Percentiles rank a stretch among this genome's conserved stretches.
phyloP scores from a whole-genome alignment of 768 basidiomycete genomes.

The Guyanaporus albipodus region DNA sequence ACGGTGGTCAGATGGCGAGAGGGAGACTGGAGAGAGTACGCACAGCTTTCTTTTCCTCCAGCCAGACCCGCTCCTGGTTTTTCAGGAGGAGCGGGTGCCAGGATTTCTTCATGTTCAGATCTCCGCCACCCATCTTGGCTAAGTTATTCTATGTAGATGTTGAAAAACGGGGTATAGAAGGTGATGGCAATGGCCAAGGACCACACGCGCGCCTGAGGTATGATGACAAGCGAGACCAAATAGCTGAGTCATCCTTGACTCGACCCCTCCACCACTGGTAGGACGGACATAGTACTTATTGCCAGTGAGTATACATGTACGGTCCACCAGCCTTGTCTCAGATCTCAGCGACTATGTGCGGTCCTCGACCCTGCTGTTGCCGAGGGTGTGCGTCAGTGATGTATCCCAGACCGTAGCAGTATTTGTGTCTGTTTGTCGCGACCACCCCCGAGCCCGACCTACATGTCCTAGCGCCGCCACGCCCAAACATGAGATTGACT shows the following conservation, averaged over 20 bases:
- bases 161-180: constrained; percentile 1
- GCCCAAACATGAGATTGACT: constrained; percentile 7
- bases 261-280: too few relatives aligned
- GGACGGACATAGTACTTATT: too few relatives aligned
- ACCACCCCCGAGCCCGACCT: neutral
- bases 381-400: too few relatives aligned
- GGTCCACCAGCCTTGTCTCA: too few relatives aligned
- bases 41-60: constrained; percentile 95
- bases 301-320: too few relatives aligned
- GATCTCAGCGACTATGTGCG: too few relatives aligned
- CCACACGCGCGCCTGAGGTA: neutral
- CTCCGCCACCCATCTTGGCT: constrained; percentile 94
- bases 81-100: constrained; percentile 98
- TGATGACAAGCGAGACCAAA: neutral
- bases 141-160: constrained; percentile 16
- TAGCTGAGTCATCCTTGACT: neutral
- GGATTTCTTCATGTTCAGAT: constrained; percentile 99
- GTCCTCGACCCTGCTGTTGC: too few relatives aligned
- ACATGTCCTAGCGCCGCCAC: neutral
- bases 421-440: constrained; percentile 33
- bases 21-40: constrained; percentile 27
- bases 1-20: constrained; percentile 6
- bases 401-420: neutral
- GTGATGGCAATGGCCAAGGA: constrained; percentile 9
- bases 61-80: constrained; percentile 99